A percentile compares a stretch with the other conserved stretches of the same genome.
phyloP scores from a whole-genome alignment of 805 yeast species.

The Lipomyces yamadae region DNA sequence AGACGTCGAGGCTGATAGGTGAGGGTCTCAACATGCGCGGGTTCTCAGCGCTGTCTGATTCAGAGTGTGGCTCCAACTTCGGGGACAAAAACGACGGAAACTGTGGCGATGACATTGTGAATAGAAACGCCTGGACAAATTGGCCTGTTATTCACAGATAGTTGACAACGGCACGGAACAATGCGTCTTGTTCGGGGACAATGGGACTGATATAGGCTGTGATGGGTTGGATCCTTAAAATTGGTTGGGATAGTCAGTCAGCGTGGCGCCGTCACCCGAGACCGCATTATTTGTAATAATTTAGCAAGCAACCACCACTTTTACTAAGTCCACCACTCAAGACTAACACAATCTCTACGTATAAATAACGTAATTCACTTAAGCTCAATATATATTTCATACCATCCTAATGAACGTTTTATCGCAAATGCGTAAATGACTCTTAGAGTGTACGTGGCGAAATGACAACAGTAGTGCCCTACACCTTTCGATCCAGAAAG shows the following conservation, averaged over 20 bases:
- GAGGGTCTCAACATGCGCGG: slow-evolving; percentile 9
- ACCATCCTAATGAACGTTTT: too few relatives aligned
- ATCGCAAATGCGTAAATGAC: too few relatives aligned
- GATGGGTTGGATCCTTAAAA: neutral
- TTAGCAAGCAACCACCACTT: too few relatives aligned
- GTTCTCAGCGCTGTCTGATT: neutral
- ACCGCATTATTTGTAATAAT: too few relatives aligned
- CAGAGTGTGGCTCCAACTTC: slow-evolving; percentile 20
- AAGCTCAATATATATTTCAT: too few relatives aligned
- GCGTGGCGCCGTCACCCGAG: too few relatives aligned
- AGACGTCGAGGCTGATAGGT: neutral
- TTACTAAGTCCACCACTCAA: too few relatives aligned
- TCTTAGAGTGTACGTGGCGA: too few relatives aligned
- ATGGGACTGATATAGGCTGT: neutral
- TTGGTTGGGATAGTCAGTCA: neutral
- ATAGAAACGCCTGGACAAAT: neutral
- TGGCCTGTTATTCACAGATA: neutral
- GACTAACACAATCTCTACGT: too few relatives aligned
- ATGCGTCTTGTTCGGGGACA: neutral
- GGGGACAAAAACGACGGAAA: slow-evolving; percentile 37
- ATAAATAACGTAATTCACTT: too few relatives aligned
- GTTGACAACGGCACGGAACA: neutral
- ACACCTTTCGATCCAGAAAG: too few relatives aligned
- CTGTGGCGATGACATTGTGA: slow-evolving; percentile 5
- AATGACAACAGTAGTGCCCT: too few relatives aligned